Percentiles rank a stretch among this genome's conserved stretches.
These are phyloP conservation scores for Elsinoe australis DNA, from an alignment of 2,329 filamentous ascomycete species.

Conservation along the genomic window DNA sequence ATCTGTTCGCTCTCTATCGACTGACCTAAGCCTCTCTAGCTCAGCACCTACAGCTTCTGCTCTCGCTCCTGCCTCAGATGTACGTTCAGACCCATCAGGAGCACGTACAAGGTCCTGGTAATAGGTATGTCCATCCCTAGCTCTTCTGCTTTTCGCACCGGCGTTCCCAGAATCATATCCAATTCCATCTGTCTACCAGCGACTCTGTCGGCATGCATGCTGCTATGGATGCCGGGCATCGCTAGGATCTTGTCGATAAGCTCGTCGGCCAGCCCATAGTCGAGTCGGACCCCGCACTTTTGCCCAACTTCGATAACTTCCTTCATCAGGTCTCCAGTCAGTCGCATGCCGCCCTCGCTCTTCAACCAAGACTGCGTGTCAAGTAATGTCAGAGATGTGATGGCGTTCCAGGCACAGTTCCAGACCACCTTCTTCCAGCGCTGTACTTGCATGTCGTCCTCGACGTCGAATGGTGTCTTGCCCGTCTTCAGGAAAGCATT, in stretches of 20 bases:
- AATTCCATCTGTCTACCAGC: slow-evolving; percentile 39
- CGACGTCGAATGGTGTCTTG: slow-evolving; percentile 41
- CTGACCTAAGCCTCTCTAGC: too few species aligned
- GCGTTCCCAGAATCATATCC: slow-evolving; percentile 41
- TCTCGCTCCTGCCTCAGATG: too few species aligned
- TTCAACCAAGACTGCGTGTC: slow-evolving; percentile 38
- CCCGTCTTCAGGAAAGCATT: slow-evolving; percentile 39
- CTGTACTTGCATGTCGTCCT: slow-evolving; percentile 48
- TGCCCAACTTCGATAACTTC: too few species aligned
- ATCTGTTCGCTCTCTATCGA: too few species aligned
- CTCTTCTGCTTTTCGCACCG: slow-evolving; percentile 33
- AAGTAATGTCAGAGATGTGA: slow-evolving; percentile 40
- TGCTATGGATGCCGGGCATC: slow-evolving; percentile 37
- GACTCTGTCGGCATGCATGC: slow-evolving; percentile 41
- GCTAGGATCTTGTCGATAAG: slow-evolving; percentile 35
- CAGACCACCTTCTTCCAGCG: slow-evolving; percentile 56
- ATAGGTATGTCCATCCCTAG: too few species aligned
- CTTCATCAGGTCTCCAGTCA: too few species aligned
- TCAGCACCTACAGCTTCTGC: too few species aligned
- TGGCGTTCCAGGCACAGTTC: slow-evolving; percentile 55
- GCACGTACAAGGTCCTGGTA: too few species aligned
- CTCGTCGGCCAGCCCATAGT: slow-evolving; percentile 33
- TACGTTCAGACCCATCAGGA: too few species aligned
- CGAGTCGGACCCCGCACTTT: slow-evolving; percentile 34
- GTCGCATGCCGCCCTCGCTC: too few species aligned